These are phyloP conservation scores for Candida sanyaensis DNA, from an alignment of 1,139 yeast species.

Conservation along the genomic window DNA sequence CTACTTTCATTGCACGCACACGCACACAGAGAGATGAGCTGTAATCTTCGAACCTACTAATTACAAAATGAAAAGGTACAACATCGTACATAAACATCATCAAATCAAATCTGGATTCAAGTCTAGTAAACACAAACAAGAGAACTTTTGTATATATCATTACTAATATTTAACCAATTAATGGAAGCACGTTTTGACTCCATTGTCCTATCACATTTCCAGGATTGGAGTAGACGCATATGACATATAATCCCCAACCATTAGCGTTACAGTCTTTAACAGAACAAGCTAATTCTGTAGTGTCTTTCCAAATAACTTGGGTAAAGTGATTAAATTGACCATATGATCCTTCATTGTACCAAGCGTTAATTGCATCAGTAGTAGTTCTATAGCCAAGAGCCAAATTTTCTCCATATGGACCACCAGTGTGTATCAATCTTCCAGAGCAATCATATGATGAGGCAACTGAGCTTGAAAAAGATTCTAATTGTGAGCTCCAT, in stretches of 20 bases:
- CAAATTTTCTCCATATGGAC: constrained; percentile 83
- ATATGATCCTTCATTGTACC: constrained; percentile 72
- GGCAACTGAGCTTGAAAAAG: constrained; percentile 69
- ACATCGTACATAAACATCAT: not conserved
- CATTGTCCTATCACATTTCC: constrained; percentile 51
- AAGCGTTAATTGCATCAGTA: constrained; percentile 68
- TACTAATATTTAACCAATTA: not conserved
- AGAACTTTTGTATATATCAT: not conserved
- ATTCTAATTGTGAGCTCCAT: constrained; percentile 66
- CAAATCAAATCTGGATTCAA: not conserved
- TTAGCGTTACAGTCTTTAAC: constrained; percentile 42
- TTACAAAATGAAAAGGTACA: not conserved
- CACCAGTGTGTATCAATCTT: constrained; percentile 68
- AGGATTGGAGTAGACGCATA: constrained; percentile 49
- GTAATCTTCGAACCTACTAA: not conserved
- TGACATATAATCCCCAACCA: constrained; percentile 44
- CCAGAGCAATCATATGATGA: constrained; percentile 70
- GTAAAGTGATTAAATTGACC: constrained; percentile 68
- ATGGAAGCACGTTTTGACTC: constrained; percentile 48
- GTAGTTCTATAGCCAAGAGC: constrained; percentile 65
- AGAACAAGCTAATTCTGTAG: constrained; percentile 74
- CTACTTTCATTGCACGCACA: not conserved
- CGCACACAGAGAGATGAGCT: no score
- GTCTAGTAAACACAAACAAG: no score
- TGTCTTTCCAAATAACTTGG: constrained; percentile 77